These are phyloP conservation scores for Oryza meyeriana DNA, from an alignment of 176 grass and related monocot genomes.

Conservation along the genomic window DNA sequence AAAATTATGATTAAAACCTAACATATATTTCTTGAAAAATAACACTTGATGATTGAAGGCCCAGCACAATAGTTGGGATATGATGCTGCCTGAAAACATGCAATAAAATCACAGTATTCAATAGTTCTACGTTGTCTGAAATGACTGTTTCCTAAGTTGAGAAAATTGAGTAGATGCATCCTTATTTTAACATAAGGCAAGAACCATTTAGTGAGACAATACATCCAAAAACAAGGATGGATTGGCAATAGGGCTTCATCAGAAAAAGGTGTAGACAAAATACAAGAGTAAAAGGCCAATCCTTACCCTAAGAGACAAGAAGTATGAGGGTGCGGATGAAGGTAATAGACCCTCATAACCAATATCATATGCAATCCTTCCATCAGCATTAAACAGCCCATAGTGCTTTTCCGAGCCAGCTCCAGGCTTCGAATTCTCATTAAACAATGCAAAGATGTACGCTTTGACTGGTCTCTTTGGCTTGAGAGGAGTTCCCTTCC, in stretches of 20 bases:
- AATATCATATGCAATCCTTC: constrained; percentile 93
- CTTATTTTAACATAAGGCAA: neutral
- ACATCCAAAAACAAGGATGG: neutral
- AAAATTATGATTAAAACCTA: neutral
- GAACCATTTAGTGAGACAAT: constrained; percentile 8
- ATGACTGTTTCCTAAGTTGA: neutral
- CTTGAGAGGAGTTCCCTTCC: constrained; percentile 90
- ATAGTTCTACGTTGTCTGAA: neutral
- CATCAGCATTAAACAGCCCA: constrained; percentile 89
- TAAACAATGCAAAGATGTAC: constrained; percentile 96
- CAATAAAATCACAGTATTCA: neutral
- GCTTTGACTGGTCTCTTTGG: constrained; percentile 78
- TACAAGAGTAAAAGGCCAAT: neutral
- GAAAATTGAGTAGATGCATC: neutral
- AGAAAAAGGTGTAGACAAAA: neutral
- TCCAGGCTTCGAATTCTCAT: constrained; percentile 78
- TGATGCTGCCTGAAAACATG: neutral
- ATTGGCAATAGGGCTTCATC: neutral
- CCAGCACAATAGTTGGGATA: neutral
- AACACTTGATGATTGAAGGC: neutral
- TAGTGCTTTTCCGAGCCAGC: constrained; percentile 79
- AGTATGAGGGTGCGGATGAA: constrained; percentile 55
- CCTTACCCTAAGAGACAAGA: constrained; percentile 63
- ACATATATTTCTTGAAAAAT: neutral
- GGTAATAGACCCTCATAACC: constrained; percentile 63